These are phyloP conservation scores for Colletotrichum shisoi DNA, from an alignment of 2,329 filamentous ascomycete genomes.

Conservation along the genomic window DNA sequence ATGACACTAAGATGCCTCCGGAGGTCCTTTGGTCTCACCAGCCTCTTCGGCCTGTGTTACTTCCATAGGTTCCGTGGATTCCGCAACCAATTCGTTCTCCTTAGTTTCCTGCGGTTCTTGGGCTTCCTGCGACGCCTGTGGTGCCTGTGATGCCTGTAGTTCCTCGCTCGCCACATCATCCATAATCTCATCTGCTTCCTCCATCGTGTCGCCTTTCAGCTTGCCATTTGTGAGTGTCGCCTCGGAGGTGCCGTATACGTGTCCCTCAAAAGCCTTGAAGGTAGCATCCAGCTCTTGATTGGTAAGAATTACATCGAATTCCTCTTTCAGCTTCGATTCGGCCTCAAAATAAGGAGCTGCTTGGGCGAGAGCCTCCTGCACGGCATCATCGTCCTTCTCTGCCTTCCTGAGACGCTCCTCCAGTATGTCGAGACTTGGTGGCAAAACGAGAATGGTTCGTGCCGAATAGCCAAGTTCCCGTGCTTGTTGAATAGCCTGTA, in stretches of 20 bases:
- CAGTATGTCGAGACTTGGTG: slow-evolving; percentile 48
- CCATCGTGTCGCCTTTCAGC: neutral
- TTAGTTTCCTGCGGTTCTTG: neutral
- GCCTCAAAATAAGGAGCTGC: slow-evolving; percentile 43
- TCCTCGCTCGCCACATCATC: slow-evolving; percentile 21
- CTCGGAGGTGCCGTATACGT: slow-evolving; percentile 21
- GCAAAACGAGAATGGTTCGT: slow-evolving; percentile 62
- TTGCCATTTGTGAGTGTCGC: slow-evolving; percentile 14
- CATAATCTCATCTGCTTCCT: slow-evolving; percentile 26
- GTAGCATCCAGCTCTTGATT: slow-evolving; percentile 37
- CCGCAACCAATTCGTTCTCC: neutral
- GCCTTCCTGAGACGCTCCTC: slow-evolving; percentile 44
- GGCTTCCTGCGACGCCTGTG: neutral
- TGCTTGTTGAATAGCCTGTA: slow-evolving; percentile 63
- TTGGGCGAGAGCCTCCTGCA: slow-evolving; percentile 43
- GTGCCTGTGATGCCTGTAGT: neutral
- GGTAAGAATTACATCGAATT: slow-evolving; percentile 36
- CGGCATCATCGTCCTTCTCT: slow-evolving; percentile 41
- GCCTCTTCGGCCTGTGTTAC: slow-evolving; percentile 4
- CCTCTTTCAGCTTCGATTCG: slow-evolving; percentile 25
- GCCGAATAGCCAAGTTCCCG: slow-evolving; percentile 65
- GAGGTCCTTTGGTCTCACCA: neutral
- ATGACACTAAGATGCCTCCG: slow-evolving; percentile 4
- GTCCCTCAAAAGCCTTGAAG: slow-evolving; percentile 28
- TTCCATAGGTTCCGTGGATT: neutral